Evolutionary conservation across 805 yeast species (phyloP).

Genomic region (Kodamaea hsintzibuensis): DNA sequence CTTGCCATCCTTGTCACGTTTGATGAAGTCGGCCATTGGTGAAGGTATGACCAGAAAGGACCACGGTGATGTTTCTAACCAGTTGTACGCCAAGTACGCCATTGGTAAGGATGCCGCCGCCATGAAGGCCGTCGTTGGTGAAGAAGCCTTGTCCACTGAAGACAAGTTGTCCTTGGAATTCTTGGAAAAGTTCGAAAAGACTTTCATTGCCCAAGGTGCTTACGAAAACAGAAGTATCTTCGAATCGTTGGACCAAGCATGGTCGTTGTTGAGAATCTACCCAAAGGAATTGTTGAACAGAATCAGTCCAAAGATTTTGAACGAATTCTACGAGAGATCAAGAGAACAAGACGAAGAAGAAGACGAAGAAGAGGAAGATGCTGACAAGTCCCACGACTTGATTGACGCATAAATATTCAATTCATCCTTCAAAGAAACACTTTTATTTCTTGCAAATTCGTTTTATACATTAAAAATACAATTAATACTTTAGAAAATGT

Average conservation of each 20-base stretch:
- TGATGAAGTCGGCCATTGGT: constrained; percentile 99
- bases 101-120: constrained; percentile 99
- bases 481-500: constrained; percentile 2
- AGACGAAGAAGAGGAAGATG: constrained; percentile 31
- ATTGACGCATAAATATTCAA: constrained; percentile 36
- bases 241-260: constrained; percentile 96
- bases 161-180: constrained; percentile 97
- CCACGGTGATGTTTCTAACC: constrained; percentile 99
- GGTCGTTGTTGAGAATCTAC: constrained; percentile 97
- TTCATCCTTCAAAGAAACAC: constrained; percentile 4
- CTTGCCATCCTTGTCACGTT: constrained; percentile 93
- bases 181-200: constrained; percentile 95
- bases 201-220: constrained; percentile 94
- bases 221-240: constrained; percentile 93
- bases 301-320: constrained; percentile 94
- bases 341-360: constrained; percentile 58
- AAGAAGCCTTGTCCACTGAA: constrained; percentile 96
- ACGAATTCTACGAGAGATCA: constrained; percentile 92
- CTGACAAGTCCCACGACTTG: constrained; percentile 42
- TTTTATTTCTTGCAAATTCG: constrained; percentile 2
- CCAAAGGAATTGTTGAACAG: constrained; percentile 99
- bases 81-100: constrained; percentile 97
- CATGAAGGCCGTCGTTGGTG: constrained; percentile 99
- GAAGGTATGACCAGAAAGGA: constrained; percentile 99
- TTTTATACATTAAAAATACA: constrained; percentile 4